Evolutionary conservation across 2,329 filamentous ascomycete genomes (phyloP), one percentile per base, ranked within the genome.

Genomic region (Ramichloridium luteum): DNA sequence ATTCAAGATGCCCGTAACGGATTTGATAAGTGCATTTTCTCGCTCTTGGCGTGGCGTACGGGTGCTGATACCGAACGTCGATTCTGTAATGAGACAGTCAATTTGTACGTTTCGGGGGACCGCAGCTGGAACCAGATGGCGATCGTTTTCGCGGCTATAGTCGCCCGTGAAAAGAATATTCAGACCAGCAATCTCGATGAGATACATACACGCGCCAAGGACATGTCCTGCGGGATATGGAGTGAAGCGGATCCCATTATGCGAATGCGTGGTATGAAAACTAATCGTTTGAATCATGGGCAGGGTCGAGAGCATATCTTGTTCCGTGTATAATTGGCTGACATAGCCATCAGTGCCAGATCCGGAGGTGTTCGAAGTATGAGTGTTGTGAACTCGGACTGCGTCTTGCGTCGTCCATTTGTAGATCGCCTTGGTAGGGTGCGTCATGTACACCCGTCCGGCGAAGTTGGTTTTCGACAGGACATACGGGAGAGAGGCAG

Each of bases 351-450:
- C 51, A 6, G 48, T 47, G 13, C 49, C 47, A 10, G 42, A 43
- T n/a, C 43, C 43, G 6, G 42, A 39, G 11, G 47, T 45, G 28
- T 39, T 35, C 14, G 32, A 46, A 30, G 32, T 41, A 29, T 53
- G 49, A 11, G 51, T 53, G 35, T 54, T 54, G 54, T 79, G 80
- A 16, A 98, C 86, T 37, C 90, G 78, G 27, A 98, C 83, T 45
- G 85, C 93, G 59, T 98, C 90, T 58, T 93, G 85, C 41, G 96
- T 94, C 31, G 96, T 74, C 88, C 90, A 96, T 62, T 96, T 96
- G 71, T 98, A 98, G 55, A 98, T 98, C 48, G 90, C 90, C 59
- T 98, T 96, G 28, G 90, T 98, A 2, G 90, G 85, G 64, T 98
- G 90, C 31, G 90, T 98, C 88, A 96, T 98, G 64, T 94, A 96